Evolutionary conservation across 306 rosid genomes (phyloP).

Genomic region (Quercus variabilis): DNA sequence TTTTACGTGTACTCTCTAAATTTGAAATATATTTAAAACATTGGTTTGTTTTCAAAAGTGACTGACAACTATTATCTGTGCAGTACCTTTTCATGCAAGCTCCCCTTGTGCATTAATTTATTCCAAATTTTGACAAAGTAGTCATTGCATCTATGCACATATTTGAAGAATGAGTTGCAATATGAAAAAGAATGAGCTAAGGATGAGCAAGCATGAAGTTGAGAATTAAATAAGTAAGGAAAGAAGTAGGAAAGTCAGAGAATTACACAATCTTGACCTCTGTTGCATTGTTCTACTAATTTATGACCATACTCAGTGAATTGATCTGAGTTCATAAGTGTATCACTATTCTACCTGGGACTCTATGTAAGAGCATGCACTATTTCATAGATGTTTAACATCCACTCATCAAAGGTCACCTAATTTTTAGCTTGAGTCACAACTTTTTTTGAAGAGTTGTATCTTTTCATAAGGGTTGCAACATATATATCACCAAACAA

Average conservation of each 20-base stretch:
- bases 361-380: not conserved
- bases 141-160: not conserved
- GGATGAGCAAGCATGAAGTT: not conserved
- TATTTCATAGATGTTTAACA: too few relatives aligned
- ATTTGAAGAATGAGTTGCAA: constrained; percentile 9
- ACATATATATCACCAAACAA: too few relatives aligned
- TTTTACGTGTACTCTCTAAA: constrained; percentile 60
- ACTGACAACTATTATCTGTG: constrained; percentile 25
- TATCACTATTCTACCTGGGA: not conserved
- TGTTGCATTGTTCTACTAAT: not conserved
- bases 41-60: not conserved
- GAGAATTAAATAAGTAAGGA: not conserved
- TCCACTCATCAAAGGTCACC: too few relatives aligned
- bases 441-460: too few relatives aligned
- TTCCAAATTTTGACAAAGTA: not conserved
- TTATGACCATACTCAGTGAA: not conserved
- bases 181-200: not conserved
- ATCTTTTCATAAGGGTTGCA: too few relatives aligned
- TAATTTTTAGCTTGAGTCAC: too few relatives aligned
- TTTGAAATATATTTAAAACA: not conserved
- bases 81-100: constrained; percentile 83
- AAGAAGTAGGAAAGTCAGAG: not conserved
- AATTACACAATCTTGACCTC: not conserved
- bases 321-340: not conserved
- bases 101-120: constrained; percentile 45